Conservation (phyloP, 768 basidiomycete genomes). For the Pleurotus pulmonarius region DNA sequence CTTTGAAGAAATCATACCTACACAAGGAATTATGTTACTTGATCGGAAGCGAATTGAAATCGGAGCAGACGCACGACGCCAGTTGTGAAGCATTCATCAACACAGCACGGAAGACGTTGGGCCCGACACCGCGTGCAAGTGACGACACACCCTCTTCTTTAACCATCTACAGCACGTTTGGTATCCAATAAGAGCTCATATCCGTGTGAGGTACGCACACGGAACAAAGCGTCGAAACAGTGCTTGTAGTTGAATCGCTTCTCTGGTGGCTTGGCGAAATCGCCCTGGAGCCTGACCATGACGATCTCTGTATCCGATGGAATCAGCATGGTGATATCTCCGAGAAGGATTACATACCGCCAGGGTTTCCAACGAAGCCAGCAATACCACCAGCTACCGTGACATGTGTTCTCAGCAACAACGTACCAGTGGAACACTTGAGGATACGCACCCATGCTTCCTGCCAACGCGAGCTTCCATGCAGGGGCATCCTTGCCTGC, state of each 20-base stretch:
- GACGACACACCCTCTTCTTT: conserved; percentile 81
- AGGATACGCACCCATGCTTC: conserved; percentile 72
- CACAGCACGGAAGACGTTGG: conserved; percentile 82
- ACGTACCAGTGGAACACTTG: too few relatives aligned
- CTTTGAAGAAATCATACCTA: conserved; percentile 92
- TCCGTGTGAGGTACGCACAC: conserved; percentile 45
- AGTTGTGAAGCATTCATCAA: conserved; percentile 93
- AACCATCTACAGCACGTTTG: conserved; percentile 57
- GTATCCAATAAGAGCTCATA: too few relatives aligned
- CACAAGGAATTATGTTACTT: background rate
- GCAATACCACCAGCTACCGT: conserved; percentile 76
- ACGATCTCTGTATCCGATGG: conserved; percentile 51
- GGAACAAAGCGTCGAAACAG: conserved; percentile 82
- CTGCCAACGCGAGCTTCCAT: conserved; percentile 78
- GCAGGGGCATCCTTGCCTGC: conserved; percentile 67
- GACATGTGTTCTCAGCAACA: background rate
- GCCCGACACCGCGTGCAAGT: conserved; percentile 71
- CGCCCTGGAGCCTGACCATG: conserved; percentile 86
- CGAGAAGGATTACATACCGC: conserved; percentile 40
- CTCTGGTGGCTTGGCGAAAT: conserved; percentile 85
- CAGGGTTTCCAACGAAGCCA: conserved; percentile 86
- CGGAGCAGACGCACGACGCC: conserved; percentile 59
- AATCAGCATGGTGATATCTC: background rate
- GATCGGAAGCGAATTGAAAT: background rate
- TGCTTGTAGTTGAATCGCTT: conserved; percentile 90